Evolutionary conservation across 2,329 filamentous ascomycete genomes (phyloP).

Genomic region (Alternaria alternata): DNA sequence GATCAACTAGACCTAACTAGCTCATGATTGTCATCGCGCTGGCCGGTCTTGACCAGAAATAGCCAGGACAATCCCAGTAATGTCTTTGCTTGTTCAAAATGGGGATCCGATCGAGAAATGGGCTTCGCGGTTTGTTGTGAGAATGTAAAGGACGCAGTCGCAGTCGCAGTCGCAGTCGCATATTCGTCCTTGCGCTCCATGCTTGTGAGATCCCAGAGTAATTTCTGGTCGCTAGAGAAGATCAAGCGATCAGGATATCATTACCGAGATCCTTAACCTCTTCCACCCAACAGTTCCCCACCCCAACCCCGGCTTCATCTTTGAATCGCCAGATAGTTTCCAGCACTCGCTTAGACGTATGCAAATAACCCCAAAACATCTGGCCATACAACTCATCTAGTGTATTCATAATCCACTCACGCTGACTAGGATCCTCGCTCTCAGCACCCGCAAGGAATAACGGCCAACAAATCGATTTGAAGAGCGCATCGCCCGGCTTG

Average conservation of each 20-base stretch:
- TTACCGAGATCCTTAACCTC: slow-evolving; percentile 44
- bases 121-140: not conserved
- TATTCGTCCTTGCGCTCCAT: not conserved
- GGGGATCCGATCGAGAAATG: not conserved
- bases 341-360: slow-evolving; percentile 46
- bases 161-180: not conserved
- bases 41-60: not conserved
- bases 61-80: not conserved
- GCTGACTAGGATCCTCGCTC: slow-evolving; percentile 56
- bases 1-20: not conserved
- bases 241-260: slow-evolving; percentile 47
- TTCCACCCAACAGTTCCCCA: slow-evolving; percentile 45
- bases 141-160: not conserved
- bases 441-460: slow-evolving; percentile 67
- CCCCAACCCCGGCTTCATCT: slow-evolving; percentile 29
- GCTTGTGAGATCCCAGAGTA: not conserved
- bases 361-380: slow-evolving; percentile 51
- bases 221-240: not conserved
- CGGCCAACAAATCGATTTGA: slow-evolving; percentile 69
- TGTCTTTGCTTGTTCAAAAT: not conserved
- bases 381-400: slow-evolving; percentile 44
- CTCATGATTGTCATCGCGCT: not conserved
- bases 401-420: slow-evolving; percentile 62
- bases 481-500: slow-evolving; percentile 59
- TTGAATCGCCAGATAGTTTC: slow-evolving; percentile 47